These are phyloP conservation scores for Pistacia integerrima DNA, from an alignment of 345 rosid genomes.

Conservation along the genomic window DNA sequence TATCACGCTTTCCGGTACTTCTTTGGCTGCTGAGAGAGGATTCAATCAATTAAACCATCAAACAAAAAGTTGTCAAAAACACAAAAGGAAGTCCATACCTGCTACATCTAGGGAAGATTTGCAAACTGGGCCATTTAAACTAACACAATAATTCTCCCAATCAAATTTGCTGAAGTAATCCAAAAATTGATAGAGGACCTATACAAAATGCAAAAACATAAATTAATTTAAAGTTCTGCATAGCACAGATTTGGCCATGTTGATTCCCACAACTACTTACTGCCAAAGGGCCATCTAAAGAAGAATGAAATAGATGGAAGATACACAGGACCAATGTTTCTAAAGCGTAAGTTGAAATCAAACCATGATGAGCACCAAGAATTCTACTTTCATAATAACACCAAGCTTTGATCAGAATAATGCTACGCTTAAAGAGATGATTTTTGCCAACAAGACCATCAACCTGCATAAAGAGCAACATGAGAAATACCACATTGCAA, in stretches of 20 bases:
- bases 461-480: slow-evolving; percentile 33
- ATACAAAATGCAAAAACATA: slow-evolving; percentile 2
- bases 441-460: slow-evolving; percentile 32
- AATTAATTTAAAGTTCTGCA: not conserved
- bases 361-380: slow-evolving; percentile 48
- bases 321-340: slow-evolving; percentile 42
- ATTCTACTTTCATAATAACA: slow-evolving; percentile 51
- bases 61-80: slow-evolving; percentile 1
- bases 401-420: slow-evolving; percentile 45
- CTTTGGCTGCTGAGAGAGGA: slow-evolving; percentile 22
- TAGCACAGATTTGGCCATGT: not conserved
- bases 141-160: slow-evolving; percentile 40
- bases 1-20: slow-evolving; percentile 21
- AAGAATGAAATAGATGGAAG: slow-evolving; percentile 43
- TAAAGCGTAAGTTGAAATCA: slow-evolving; percentile 50
- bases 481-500: not conserved
- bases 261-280: slow-evolving; percentile 26
- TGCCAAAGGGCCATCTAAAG: slow-evolving; percentile 37
- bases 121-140: slow-evolving; percentile 37
- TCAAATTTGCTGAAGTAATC: slow-evolving; percentile 45
- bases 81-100: slow-evolving; percentile 30
- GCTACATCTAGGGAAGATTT: slow-evolving; percentile 30
- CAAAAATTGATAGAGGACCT: slow-evolving; percentile 35
- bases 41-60: slow-evolving; percentile 3
- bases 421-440: slow-evolving; percentile 44